Evolutionary conservation across 2,329 filamentous ascomycete species (phyloP), one percentile per base, ranked within the genome.

Genomic region (Monilinia aucupariae): DNA sequence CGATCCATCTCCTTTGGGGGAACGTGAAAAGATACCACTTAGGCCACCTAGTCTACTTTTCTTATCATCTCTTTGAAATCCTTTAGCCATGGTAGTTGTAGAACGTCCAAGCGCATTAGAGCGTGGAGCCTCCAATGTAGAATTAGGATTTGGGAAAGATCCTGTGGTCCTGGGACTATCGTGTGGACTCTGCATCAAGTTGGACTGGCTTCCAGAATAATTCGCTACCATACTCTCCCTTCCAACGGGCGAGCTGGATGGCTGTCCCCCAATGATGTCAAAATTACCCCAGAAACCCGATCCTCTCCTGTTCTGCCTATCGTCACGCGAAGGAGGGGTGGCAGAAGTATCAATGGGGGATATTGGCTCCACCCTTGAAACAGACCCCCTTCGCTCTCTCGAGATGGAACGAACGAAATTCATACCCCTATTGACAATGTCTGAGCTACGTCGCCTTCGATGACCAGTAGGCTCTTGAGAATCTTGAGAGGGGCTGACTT

Each of bases 381-480:
- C 47, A 12, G 70, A 69, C 32, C 61, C 61, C 22, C 53, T 50
- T 58, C 72, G 64, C 37, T 73, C 71, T 61, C 71, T 66, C 22
- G 69, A 73, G 22, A 68, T 64, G 7, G 53, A 65, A 9, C 71
- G 70, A 34, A 68, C 69, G 50, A 82, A 74, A 61, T 77, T 78
- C 3, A 80, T 78, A 59, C 82, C 74, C 20, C 81, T 80, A 66
- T 81, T 83, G 66, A 85, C 80, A n/a, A 84, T 71, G 25, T 74
- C 78, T 13, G 77, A 80, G 62, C 75, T 77, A 17, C 71, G 67
- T 53, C 66, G 68, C 13, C 68, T 66, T 37, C 54, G 62, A 32
- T 54, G 48, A 45, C 37, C 39, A 45, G 39, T 25, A 15, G 39
- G 32, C 22, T 54, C 49, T 25, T 45, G n/a, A 10, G 3, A 30